Conservation (phyloP, 176 grass and related monocot species). For the Triticum urartu region DNA sequence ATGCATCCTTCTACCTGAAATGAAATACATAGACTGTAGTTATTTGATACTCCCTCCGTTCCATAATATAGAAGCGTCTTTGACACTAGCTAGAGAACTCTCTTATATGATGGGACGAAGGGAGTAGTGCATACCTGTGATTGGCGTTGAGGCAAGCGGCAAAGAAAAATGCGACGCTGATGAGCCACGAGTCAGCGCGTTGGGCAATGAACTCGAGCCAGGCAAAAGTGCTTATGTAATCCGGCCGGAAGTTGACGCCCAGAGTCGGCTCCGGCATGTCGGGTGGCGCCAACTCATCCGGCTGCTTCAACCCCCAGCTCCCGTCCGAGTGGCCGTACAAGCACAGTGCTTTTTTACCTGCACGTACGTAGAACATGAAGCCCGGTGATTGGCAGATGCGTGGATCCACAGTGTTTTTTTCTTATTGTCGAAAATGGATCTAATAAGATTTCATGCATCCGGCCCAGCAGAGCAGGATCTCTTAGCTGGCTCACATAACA, state of each 20-base stretch:
- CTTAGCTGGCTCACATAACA: background rate
- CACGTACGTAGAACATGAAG: background rate
- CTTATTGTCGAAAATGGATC: background rate
- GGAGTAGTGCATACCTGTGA: background rate
- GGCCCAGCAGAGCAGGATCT: background rate
- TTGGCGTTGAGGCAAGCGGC: constrained; percentile 29
- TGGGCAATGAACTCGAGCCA: constrained; percentile 35
- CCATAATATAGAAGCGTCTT: no score
- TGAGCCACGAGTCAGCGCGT: constrained; percentile 42
- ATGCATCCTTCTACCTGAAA: background rate
- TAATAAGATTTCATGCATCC: background rate
- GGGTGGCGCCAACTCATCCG: constrained; percentile 38
- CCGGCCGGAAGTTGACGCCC: constrained; percentile 32
- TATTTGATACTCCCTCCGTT: background rate
- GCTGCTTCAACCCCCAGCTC: constrained; percentile 31
- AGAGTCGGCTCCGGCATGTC: constrained; percentile 34
- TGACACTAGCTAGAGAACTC: no score
- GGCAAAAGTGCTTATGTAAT: constrained; percentile 29
- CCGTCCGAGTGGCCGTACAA: constrained; percentile 40
- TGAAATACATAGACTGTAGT: no score
- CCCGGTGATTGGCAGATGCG: background rate
- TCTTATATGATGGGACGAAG: no score
- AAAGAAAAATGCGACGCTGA: constrained; percentile 32
- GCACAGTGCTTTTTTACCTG: constrained; percentile 27
- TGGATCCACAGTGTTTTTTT: background rate